Conservation (phyloP, 306 rosid species). For the Medicago ruthenica region DNA sequence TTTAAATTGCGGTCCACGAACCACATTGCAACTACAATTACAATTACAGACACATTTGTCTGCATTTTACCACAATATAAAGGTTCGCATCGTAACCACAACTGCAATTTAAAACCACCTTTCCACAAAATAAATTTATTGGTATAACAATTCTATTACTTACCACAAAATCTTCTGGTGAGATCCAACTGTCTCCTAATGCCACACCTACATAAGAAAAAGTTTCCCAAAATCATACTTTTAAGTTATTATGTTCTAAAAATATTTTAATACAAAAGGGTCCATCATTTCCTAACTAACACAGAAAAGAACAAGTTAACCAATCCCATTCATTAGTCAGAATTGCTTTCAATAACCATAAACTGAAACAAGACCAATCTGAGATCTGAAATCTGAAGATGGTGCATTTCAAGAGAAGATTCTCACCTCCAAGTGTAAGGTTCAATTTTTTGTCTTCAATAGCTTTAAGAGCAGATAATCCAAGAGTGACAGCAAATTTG, state of each 20-base stretch:
- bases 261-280: not conserved
- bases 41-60: not conserved
- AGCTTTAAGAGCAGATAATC: slow-evolving; percentile 65
- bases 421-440: slow-evolving; percentile 71
- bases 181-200: slow-evolving; percentile 94
- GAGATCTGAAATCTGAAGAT: no score
- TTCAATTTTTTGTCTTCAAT: slow-evolving; percentile 60
- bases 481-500: slow-evolving; percentile 81
- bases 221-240: slow-evolving; percentile 1
- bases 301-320: slow-evolving; percentile 6
- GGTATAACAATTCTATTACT: slow-evolving; percentile 10
- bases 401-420: no score
- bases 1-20: not conserved
- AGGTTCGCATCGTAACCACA: not conserved
- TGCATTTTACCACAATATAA: not conserved
- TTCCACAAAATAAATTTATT: slow-evolving; percentile 16
- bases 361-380: slow-evolving; percentile 19
- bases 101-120: not conserved
- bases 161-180: slow-evolving; percentile 94
- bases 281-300: slow-evolving; percentile 18
- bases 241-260: not conserved
- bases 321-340: not conserved
- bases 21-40: not conserved
- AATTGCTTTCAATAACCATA: not conserved
- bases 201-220: slow-evolving; percentile 72